Base-by-base conservation (phyloP, 345 rosid genomes). In the Anastatica hierochuntica region DNA sequence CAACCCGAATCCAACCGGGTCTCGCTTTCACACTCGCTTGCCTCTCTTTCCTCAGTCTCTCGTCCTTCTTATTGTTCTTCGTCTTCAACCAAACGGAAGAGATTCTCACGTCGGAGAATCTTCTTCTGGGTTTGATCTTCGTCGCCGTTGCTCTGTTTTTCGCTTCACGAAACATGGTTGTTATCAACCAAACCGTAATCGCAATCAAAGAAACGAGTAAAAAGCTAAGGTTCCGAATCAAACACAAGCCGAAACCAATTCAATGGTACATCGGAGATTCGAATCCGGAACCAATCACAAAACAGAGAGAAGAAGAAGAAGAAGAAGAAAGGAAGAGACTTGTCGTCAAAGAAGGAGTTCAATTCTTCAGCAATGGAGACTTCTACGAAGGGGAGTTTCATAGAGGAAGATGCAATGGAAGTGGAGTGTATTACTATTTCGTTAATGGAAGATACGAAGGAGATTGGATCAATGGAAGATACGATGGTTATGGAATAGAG, bases 321-420 rank as follows among this genome's bases (percentile, higher is more conserved):
- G 59, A 51, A 35, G 64, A 63, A 53, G 40, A 29, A 43, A 64
- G 46, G 44, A 42, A 23, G 46, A 64, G 49, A 50, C 58, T 77
- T 2, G 67, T 76, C 12, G 74, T 52, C 0, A 46, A 79, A n/a
- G 85, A 86, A 74, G 98, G 96, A 7, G 95, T 92, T 2, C 84
- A 75, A 68, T 73, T 83, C 19, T 88, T 83, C 41, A 83, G 86
- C 66, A 88, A 85, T 69, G 98, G 96, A 10, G 96, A 92, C 48
- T 76, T 69, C 64, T 92, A 88, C 64, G 98, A 92, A 58, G 98
- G 98, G 0, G 98, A 92, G 50, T 88, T 92, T 49, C 77, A 83
- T 24, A 76, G 72, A 45, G 98, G 96, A 11, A 83, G 58, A 63
- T 79, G 90, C 53, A 85, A 78, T n/a, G 98, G 98, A 13, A 88